Evolutionary conservation across 2,329 filamentous ascomycete species (phyloP).

Genomic region (Botrytis tulipae): DNA sequence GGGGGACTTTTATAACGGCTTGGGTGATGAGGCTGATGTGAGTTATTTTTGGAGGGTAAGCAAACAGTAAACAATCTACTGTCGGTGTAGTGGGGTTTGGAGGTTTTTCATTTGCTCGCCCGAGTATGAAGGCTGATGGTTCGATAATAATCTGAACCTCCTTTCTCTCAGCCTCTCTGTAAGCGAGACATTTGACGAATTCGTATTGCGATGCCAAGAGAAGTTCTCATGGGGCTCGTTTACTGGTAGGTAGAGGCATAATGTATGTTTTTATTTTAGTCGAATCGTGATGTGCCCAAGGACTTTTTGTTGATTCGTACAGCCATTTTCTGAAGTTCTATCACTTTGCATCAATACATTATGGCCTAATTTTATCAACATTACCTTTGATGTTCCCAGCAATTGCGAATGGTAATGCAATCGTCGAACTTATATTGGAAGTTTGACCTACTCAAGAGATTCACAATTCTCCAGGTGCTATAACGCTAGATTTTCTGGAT

Average conservation of each 20-base stretch:
- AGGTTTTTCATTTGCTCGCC: not conserved
- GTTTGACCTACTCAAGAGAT: not conserved
- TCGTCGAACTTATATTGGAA: not conserved
- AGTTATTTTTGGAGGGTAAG: not conserved
- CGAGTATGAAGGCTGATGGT: not conserved
- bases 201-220: not conserved
- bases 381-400: not conserved
- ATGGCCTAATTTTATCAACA: not conserved
- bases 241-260: not conserved
- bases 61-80: not conserved
- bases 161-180: not conserved
- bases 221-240: not conserved
- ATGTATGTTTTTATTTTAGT: not conserved
- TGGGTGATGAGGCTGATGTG: not conserved
- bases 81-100: not conserved
- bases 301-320: not conserved
- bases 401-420: rapidly evolving
- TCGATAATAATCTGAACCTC: not conserved
- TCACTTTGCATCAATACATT: rapidly evolving
- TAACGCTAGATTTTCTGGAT: not conserved
- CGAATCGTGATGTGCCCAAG: not conserved
- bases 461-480: not conserved
- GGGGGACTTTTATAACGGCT: not conserved
- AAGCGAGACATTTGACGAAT: not conserved
- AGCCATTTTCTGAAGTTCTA: not conserved